Percentiles rank a stretch among this genome's conserved stretches.
phyloP scores from a whole-genome alignment of 2,329 filamentous ascomycete genomes.

The Stachybotrys echinatus region DNA sequence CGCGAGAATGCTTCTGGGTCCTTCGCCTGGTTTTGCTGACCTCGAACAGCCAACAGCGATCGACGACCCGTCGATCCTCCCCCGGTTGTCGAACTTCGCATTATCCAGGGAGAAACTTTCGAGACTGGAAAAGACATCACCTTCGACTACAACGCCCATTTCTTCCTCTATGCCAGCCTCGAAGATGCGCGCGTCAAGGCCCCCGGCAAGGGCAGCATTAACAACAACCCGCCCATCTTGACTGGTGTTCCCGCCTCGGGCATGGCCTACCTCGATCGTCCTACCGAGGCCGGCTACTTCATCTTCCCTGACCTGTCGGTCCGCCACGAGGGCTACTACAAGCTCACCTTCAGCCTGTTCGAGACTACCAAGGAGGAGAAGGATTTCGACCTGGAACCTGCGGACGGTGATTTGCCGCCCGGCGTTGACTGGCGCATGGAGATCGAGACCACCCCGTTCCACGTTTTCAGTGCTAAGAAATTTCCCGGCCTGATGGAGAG shows the following conservation, averaged over 20 bases:
- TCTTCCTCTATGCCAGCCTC: constrained; percentile 92
- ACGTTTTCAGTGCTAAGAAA: constrained; percentile 95
- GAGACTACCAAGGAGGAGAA: constrained; percentile 85
- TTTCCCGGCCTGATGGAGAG: constrained; percentile 92
- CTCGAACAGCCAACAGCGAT: constrained; percentile 49
- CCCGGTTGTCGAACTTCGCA: constrained; percentile 85
- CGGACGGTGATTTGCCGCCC: constrained; percentile 39
- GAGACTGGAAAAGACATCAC: constrained; percentile 67
- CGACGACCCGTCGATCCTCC: constrained; percentile 90
- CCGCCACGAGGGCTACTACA: constrained; percentile 88
- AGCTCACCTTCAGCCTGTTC: constrained; percentile 87
- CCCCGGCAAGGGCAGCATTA: constrained; percentile 67
- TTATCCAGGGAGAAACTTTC: constrained; percentile 67
- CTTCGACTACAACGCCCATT: constrained; percentile 91
- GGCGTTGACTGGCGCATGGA: constrained; percentile 80
- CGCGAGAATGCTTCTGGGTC: too few relatives aligned
- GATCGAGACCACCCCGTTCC: constrained; percentile 81
- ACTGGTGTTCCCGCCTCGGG: constrained; percentile 93
- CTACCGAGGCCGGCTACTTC: constrained; percentile 78
- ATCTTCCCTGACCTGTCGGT: constrained; percentile 97
- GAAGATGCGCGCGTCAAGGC: constrained; percentile 81
- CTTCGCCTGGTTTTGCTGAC: too few relatives aligned
- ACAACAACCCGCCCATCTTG: constrained; percentile 73
- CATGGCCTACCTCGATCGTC: constrained; percentile 92
- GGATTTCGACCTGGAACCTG: constrained; percentile 61